Base-by-base conservation (phyloP, 805 yeast species). In the Suhomyces emberorum region DNA sequence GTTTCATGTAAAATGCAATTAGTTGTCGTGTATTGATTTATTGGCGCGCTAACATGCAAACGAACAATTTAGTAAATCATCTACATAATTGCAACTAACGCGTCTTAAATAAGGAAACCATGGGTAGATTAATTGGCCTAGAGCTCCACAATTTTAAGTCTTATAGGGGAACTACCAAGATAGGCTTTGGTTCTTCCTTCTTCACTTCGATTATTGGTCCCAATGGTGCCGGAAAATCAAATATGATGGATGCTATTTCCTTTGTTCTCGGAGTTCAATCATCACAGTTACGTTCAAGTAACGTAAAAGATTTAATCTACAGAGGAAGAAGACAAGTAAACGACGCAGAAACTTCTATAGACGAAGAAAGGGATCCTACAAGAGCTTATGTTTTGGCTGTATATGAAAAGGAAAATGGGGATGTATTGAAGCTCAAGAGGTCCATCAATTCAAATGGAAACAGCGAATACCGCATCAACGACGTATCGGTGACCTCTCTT, bases 181-280 rank as follows among this genome's bases (percentile, higher is more conserved):
- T 91, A 15, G 95, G 93, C 2, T 84, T 93, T 59, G 96, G 96
- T 0, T 72, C 81, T 9, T 76, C 89, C 0, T 70, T 74, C 42
- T 93, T 93, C 65, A 87, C 96, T 1, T 82, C 95, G 30, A 86
- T 93, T 43, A 85, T 93, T 39, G 98, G 98, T 1, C 98, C 98
- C n/a, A 93, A 93, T 70, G 98, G 98, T 22, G 84, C 97, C 1
- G 98, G 98, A 6, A 93, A 93, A 63, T 85, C 96, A 28, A 93
- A 93, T 55, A 84, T 93, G 79, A 89, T 93, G 84, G 98, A 93
- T 57, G 97, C 98, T 23, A 83, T 93, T 30, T 83, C 96, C 15
- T 93, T 93, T 59, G 98, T 91, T 7, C 70, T 93, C 24, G 98
- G 98, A 17, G 79, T 91, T 32, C 70, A 83, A 48, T 75, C 88